Conservation (phyloP, 2,329 filamentous ascomycete species). For the Xylaria digitata region DNA sequence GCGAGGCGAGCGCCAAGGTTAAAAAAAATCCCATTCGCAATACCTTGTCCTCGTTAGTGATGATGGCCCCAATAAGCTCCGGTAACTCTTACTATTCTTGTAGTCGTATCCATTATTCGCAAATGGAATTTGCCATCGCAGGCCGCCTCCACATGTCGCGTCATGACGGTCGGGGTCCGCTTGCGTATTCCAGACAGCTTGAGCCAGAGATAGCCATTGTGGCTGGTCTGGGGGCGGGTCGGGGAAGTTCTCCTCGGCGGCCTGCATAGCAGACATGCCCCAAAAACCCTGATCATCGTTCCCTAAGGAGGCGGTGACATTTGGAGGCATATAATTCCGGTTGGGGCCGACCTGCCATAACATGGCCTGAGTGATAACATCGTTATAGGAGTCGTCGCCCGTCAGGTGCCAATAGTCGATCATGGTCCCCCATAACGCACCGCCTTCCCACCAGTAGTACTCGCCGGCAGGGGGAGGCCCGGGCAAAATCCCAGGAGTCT, state of each 20-base stretch:
- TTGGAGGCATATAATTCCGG: conserved; percentile 60
- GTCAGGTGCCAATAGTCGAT: conserved; percentile 63
- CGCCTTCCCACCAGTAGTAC: conserved; percentile 53
- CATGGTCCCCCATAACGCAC: conserved; percentile 51
- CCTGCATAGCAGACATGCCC: conserved; percentile 71
- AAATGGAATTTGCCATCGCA: conserved; percentile 75
- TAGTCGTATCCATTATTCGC: conserved; percentile 65
- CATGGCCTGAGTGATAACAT: conserved; percentile 59
- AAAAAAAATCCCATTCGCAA: conserved; percentile 63
- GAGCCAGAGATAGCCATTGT: conserved; percentile 72
- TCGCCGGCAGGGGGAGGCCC: conserved; percentile 50
- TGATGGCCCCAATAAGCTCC: not conserved
- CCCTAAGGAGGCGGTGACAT: conserved; percentile 56
- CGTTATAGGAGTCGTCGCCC: conserved; percentile 63
- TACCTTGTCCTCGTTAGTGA: conserved; percentile 47
- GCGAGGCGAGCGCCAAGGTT: conserved; percentile 68
- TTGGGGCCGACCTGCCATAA: conserved; percentile 59
- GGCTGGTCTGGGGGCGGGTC: conserved; percentile 62
- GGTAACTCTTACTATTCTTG: conserved; percentile 49
- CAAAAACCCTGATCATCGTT: conserved; percentile 73
- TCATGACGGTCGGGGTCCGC: conserved; percentile 67
- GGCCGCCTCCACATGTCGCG: conserved; percentile 67
- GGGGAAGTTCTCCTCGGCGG: conserved; percentile 71
- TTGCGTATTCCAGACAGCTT: conserved; percentile 74
- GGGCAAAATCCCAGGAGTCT: conserved; percentile 50